Conservation (phyloP, 208 protist species). For the Wallacemonas sp. region DNA sequence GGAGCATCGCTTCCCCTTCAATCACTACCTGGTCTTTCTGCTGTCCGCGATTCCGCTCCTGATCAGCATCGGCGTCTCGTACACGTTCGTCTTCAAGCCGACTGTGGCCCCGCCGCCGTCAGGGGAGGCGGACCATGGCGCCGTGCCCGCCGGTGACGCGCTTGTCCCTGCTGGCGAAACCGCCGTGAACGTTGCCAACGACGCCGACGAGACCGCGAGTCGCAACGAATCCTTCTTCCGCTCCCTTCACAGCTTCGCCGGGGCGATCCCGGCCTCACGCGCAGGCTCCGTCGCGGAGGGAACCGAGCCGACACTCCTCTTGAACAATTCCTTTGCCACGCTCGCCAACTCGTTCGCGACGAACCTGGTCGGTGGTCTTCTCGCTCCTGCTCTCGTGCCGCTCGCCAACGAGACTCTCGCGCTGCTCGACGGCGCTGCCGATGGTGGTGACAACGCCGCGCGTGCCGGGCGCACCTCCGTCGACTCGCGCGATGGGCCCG, state of each 20-base stretch:
- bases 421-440: constrained; percentile 19
- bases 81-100: constrained; percentile 16
- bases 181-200: background rate
- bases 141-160: background rate
- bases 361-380: constrained; percentile 32
- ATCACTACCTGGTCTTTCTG: constrained; percentile 71
- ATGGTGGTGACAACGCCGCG: constrained; percentile 7
- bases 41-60: constrained; percentile 51
- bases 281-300: constrained; percentile 11
- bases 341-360: constrained; percentile 48
- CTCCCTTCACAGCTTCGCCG: constrained; percentile 14
- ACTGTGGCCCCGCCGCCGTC: background rate
- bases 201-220: constrained; percentile 12
- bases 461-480: background rate
- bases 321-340: constrained; percentile 47
- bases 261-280: background rate
- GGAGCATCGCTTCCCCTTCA: constrained; percentile 59
- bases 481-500: constrained; percentile 8
- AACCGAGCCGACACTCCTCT: constrained; percentile 18
- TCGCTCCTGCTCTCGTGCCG: constrained; percentile 37
- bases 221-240: constrained; percentile 13
- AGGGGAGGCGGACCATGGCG: background rate
- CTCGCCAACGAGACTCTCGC: constrained; percentile 4
- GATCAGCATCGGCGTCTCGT: constrained; percentile 20
- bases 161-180: background rate